These are phyloP conservation scores for Fusarium sp. DNA, from an alignment of 2,329 filamentous ascomycete species.

Conservation along the genomic window DNA sequence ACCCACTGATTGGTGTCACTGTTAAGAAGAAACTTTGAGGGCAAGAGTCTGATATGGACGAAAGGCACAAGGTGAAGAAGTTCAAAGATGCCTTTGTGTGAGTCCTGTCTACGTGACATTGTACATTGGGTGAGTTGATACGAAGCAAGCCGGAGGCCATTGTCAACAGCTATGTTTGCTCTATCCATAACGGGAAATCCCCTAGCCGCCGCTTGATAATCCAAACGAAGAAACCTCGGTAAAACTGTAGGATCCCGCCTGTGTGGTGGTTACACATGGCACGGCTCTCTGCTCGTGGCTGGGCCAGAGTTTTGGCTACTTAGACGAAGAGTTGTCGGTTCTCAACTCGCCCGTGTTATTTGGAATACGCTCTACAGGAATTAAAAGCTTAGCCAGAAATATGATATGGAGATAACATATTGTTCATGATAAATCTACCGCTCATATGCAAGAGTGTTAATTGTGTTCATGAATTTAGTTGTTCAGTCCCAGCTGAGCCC, in stretches of 20 bases:
- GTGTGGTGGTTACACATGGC: constrained; percentile 34
- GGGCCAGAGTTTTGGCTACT: neutral
- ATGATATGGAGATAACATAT: too few relatives aligned
- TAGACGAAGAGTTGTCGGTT: neutral
- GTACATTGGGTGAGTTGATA: neutral
- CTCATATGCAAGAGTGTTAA: neutral
- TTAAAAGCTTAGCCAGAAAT: too few relatives aligned
- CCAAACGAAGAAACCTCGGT: constrained; percentile 26
- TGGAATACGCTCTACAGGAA: neutral
- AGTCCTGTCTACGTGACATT: neutral
- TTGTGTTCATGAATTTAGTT: neutral
- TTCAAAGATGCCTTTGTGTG: neutral
- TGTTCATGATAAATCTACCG: neutral
- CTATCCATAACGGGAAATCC: neutral
- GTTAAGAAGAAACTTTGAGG: neutral
- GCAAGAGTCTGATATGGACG: neutral
- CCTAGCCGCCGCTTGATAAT: neutral
- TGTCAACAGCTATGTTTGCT: neutral
- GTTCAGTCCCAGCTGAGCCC: neutral
- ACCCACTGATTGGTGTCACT: constrained; percentile 20
- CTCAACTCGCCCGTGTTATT: neutral
- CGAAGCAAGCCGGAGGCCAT: neutral
- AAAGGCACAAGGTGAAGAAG: neutral
- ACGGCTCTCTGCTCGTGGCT: constrained; percentile 28
- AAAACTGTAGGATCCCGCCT: constrained; percentile 32